A percentile compares a stretch with the other conserved stretches of the same genome.
Conservation (phyloP, 2,329 filamentous ascomycete species). For the Ilyonectria sp. region DNA sequence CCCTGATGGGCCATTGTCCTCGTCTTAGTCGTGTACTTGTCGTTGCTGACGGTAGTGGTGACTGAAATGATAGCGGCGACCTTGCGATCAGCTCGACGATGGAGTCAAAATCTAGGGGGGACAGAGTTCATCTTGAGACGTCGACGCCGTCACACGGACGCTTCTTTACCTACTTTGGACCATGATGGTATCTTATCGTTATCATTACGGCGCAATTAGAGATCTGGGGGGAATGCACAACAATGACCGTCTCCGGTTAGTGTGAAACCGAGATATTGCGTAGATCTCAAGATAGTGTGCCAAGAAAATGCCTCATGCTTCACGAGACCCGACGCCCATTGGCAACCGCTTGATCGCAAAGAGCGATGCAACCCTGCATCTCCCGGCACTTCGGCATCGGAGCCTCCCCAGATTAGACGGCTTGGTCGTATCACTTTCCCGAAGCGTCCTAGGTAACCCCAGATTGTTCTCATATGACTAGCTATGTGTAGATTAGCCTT, state of each 20-base stretch:
- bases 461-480: neutral
- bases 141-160: neutral
- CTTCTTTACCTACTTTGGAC: neutral
- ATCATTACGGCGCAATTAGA: neutral
- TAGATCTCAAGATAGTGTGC: neutral
- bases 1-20: neutral
- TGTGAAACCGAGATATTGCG: neutral
- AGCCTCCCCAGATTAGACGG: neutral
- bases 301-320: constrained; percentile 14
- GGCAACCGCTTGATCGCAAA: neutral
- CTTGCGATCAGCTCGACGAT: neutral
- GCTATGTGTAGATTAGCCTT: constrained; percentile 1
- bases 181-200: neutral
- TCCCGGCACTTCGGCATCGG: neutral
- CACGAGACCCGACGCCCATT: neutral
- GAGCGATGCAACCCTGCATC: neutral
- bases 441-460: neutral
- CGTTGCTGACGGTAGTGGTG: neutral
- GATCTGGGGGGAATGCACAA: neutral
- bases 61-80: neutral
- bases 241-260: neutral
- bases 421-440: neutral
- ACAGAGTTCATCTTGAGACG: neutral
- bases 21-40: neutral
- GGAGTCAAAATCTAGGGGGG: neutral